A percentile compares a stretch with the other conserved stretches of the same genome.
Evolutionary conservation across 768 basidiomycete species (phyloP).

Genomic region (Dentipellis sp.): DNA sequence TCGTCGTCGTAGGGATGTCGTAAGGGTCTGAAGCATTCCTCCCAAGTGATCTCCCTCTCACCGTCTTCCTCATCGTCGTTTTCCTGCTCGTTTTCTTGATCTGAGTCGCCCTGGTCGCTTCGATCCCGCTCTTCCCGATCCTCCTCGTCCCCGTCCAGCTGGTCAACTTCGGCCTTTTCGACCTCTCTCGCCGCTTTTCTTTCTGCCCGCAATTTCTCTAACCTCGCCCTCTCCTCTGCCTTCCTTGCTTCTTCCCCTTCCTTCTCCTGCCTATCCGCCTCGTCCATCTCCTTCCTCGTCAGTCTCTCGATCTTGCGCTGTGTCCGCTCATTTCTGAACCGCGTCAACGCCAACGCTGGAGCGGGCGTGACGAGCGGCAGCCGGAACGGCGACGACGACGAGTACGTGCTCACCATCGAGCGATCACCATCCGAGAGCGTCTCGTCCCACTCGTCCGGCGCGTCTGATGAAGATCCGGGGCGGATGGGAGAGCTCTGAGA

Average conservation of each 20-base stretch:
- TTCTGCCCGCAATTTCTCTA: too few relatives aligned
- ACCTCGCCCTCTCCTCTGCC: not conserved
- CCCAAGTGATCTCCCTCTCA: not conserved
- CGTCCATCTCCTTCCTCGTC: slow-evolving; percentile 17
- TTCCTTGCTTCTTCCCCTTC: not conserved
- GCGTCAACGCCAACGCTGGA: slow-evolving; percentile 18
- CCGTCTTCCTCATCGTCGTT: not conserved
- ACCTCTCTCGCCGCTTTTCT: too few relatives aligned
- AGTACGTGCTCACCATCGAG: not conserved
- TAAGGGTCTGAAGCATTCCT: too few relatives aligned
- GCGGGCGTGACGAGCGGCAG: slow-evolving; percentile 12
- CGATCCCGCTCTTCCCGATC: not conserved
- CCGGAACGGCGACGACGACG: slow-evolving; percentile 8
- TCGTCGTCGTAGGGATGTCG: too few relatives aligned
- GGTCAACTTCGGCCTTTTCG: too few relatives aligned
- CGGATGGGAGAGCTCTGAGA: not conserved
- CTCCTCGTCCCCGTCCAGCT: not conserved
- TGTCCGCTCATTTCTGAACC: slow-evolving; percentile 20
- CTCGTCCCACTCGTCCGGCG: slow-evolving; percentile 1
- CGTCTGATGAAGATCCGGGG: slow-evolving; percentile 5
- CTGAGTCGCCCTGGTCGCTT: not conserved
- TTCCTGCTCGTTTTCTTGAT: too few relatives aligned
- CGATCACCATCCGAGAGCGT: not conserved
- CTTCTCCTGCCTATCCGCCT: not conserved
- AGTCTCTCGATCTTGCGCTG: slow-evolving; percentile 17